Evolutionary conservation across 768 basidiomycete species (phyloP).

Genomic region (Amanita rimosa): DNA sequence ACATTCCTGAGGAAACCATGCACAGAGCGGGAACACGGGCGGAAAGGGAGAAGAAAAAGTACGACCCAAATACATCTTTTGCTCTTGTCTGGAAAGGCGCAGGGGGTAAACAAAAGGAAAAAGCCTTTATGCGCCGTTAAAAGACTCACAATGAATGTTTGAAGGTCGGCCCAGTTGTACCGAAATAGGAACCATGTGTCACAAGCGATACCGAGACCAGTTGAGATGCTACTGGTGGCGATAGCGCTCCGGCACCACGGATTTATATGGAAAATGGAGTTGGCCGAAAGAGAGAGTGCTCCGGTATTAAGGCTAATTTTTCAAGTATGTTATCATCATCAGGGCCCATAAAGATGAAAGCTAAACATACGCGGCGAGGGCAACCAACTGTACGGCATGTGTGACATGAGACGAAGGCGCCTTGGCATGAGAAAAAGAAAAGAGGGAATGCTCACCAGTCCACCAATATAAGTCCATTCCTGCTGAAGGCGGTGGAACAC

Average conservation of each 20-base stretch:
- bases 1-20: conserved; percentile 42
- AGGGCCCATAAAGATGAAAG: too few species aligned
- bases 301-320: conserved; percentile 33
- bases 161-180: conserved; percentile 41
- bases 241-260: conserved; percentile 37
- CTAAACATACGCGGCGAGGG: conserved; percentile 40
- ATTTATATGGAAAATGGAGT: conserved; percentile 37
- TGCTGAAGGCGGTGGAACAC: conserved; percentile 35
- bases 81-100: conserved; percentile 29
- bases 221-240: conserved; percentile 44
- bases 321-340: too few species aligned
- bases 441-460: conserved; percentile 31
- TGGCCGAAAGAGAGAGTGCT: conserved; percentile 52
- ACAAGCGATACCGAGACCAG: conserved; percentile 53
- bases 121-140: too few species aligned
- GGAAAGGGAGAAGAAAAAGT: conserved; percentile 61
- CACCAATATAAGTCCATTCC: conserved; percentile 63
- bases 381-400: conserved; percentile 35
- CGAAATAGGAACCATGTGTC: conserved; percentile 57
- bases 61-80: conserved; percentile 43
- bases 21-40: conserved; percentile 53
- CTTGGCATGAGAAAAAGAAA: too few species aligned
- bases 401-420: not conserved
- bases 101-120: not conserved
- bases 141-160: conserved; percentile 42